Evolutionary conservation across 2,329 filamentous ascomycete genomes (phyloP), one percentile per base, ranked within the genome.

Genomic region (Fusarium keratoplasticum): DNA sequence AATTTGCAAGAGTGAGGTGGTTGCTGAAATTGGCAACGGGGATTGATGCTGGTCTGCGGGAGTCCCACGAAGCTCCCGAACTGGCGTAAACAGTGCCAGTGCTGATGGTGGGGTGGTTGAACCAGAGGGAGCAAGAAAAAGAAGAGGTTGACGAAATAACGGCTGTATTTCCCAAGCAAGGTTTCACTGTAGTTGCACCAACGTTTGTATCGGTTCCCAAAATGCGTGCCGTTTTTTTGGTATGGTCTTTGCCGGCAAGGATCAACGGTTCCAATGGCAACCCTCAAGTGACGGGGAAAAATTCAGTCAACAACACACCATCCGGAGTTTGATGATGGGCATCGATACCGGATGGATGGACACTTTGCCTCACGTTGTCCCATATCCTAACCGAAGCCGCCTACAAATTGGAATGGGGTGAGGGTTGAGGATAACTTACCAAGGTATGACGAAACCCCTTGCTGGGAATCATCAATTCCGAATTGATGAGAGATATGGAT

Each of bases 1-100:
- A 44, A 47, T 22, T 27, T 57, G 27, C 33, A 71, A 62, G 42
- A 35, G 55, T 67, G 65, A 61, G 40, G 57, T 36, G 60, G 70
- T 72, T 72, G 71, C 72, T 73, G 67, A 74, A 68, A 74, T 71
- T 68, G 64, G 57, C 52, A 55, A 60, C 61, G 60, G 64, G 73
- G 65, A 69, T 74, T 69, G 64, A 66, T 73, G 71, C 64, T 72
- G 61, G 71, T 62, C 57, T 27, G 61, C 71, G 64, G 67, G 71
- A 74, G 57, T 42, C 61, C 67, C 60, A 62, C 57, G 71, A 74
- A 69, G 59, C 55, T 69, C 61, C 71, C 71, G 42, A 50, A 47
- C 59, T 50, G 29, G 58, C 29, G 40, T 59, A 42, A 54, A 54
- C 57, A 38, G 35, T 59, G 33, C 35, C 25, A 42, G 25, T 22